Percentiles rank a stretch among this genome's conserved stretches.
phyloP scores from a whole-genome alignment of 768 basidiomycete species.

The Russula sp. region DNA sequence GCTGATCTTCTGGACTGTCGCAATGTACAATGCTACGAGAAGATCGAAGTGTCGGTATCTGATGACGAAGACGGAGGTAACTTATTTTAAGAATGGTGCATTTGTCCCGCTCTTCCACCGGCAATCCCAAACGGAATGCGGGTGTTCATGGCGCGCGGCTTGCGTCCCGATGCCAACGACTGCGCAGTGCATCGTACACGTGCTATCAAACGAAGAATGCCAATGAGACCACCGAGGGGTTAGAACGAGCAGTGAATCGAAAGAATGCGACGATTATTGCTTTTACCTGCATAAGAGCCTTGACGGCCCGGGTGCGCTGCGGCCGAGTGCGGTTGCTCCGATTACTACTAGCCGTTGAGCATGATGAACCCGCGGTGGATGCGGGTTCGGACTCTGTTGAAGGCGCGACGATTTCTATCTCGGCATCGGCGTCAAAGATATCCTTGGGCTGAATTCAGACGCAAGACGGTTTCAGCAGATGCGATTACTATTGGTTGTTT shows the following conservation, averaged over 20 bases:
- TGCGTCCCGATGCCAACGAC: conserved; percentile 16
- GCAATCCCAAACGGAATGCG: conserved; percentile 21
- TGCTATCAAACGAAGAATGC: conserved; percentile 8
- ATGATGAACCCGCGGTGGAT: conserved; percentile 10
- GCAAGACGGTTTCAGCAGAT: neutral
- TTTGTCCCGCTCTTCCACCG: too few relatives aligned
- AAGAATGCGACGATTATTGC: neutral
- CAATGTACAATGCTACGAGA: conserved; percentile 20
- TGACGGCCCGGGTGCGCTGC: conserved; percentile 6
- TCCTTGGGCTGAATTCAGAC: conserved; percentile 21
- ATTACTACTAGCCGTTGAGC: conserved; percentile 6
- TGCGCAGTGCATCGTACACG: conserved; percentile 14
- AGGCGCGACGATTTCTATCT: conserved; percentile 29
- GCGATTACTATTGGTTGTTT: neutral
- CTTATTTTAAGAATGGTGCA: too few relatives aligned
- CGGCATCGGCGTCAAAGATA: conserved; percentile 26
- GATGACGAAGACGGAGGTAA: conserved; percentile 5
- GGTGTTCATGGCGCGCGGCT: conserved; percentile 15
- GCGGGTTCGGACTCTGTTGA: conserved; percentile 17
- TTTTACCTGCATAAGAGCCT: conserved; percentile 17
- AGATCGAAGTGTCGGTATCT: conserved; percentile 4
- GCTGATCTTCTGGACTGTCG: neutral
- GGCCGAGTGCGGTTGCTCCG: conserved; percentile 1
- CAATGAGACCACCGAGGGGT: neutral
- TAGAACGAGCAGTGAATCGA: neutral